Base-by-base conservation (phyloP, 2,329 filamentous ascomycete genomes). In the Xylariaceae sp. region DNA sequence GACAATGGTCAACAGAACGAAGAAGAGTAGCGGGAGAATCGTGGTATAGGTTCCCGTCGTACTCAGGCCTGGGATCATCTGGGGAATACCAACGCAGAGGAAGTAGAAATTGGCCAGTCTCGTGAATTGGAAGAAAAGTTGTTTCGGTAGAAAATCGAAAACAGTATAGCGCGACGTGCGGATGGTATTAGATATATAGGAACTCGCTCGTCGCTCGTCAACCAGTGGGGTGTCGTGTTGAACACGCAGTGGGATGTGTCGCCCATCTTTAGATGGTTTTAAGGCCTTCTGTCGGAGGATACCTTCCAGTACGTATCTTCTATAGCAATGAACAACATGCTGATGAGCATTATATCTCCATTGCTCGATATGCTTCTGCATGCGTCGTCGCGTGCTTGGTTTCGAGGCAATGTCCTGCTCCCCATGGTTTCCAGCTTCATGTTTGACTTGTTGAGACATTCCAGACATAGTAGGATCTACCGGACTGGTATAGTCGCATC, bases 101-200 rank as follows among this genome's bases (percentile, higher is more conserved):
- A 95, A 94, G 64, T 94, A 79, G 56, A 94, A 93, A 64, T 95
- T 95, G 51, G 86, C 86, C 36, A 95, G 67, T 47, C 91, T 86
- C 7, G 87, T 87, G 59, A 93, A 93, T 57, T 95, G 89, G 41
- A 89, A 89, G 45, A 90, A 75, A 13, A 95, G 63, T 60, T 95
- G 89, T 48, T 88, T 87, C 3, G 89, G 89, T 12, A 95, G 64
- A 60, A 95, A 95, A 61, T 90, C 86, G 74, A 83, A 89, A 2
- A 87, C 64, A 16, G 83, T 93, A 62, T 95, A 95, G 36, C 89
- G 81, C 49, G 85, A 89, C 0, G 87, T 91, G 32, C 88, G 81
- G 50, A 95, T 91, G 51, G 74, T 80, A 61, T 79, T 79, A 40
- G 72, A 72, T 34, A 78, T 57, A 59, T 72, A 79, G 6, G 67